phyloP scores from a whole-genome alignment of 208 protist species.

The Acanthamoeba triangularis region DNA sequence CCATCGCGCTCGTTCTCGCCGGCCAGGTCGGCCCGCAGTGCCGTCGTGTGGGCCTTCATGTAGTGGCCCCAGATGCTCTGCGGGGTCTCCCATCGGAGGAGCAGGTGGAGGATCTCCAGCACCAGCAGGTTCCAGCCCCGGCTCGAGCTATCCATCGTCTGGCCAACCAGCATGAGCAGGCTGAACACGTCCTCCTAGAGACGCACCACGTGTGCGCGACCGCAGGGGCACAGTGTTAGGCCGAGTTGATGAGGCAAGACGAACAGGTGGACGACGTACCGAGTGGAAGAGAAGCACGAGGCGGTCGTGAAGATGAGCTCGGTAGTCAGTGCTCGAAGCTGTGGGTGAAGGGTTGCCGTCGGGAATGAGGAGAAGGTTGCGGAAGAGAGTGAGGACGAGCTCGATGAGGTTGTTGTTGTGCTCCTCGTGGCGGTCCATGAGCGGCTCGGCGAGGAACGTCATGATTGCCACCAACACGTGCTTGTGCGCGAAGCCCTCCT shows the following conservation, averaged over 20 bases:
- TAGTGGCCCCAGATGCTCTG: constrained; percentile 57
- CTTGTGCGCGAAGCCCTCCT: constrained; percentile 51
- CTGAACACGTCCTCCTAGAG: constrained; percentile 57
- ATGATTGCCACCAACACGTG: constrained; percentile 46
- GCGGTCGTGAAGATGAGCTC: constrained; percentile 28
- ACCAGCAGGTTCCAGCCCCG: constrained; percentile 41
- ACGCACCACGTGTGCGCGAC: not conserved
- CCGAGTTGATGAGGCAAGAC: not conserved
- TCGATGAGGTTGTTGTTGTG: constrained; percentile 63
- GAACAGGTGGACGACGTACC: not conserved
- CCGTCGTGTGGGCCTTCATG: not conserved
- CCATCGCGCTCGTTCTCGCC: not conserved
- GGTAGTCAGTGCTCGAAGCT: constrained; percentile 41
- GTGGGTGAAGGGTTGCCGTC: constrained; percentile 3
- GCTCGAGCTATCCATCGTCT: constrained; percentile 23
- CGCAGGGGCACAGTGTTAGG: not conserved
- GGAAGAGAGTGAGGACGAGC: constrained; percentile 60
- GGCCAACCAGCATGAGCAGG: constrained; percentile 19
- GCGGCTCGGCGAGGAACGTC: constrained; percentile 21
- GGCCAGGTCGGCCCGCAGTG: not conserved
- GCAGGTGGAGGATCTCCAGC: constrained; percentile 65
- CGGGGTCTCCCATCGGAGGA: constrained; percentile 39
- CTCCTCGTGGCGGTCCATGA: not conserved
- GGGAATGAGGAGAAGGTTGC: constrained; percentile 53
- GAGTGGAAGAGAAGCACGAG: constrained; percentile 51